Base-by-base conservation (phyloP, 805 yeast genomes). In the Wickerhamiella lipophila region DNA sequence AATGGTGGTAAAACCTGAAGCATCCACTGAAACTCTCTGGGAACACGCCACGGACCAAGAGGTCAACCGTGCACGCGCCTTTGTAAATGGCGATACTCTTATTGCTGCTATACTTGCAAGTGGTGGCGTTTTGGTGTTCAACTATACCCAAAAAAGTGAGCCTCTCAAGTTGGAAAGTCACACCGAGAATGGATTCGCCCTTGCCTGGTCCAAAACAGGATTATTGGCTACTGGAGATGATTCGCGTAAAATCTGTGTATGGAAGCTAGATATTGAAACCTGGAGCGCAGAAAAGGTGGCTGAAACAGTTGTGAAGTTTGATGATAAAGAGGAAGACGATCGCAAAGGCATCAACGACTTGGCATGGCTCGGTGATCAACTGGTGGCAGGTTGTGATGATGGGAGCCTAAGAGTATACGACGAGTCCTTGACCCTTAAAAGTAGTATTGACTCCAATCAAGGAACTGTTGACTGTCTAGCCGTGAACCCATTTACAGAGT, bases 311-410 rank as follows among this genome's bases (percentile, higher is more conserved):
- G 42, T 40, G 9, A 30, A 40, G 29, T 40, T 40, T n/a, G 32
- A 23, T n/a, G 32, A 23, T 13, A 19, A 40, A 19, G n/a, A 18
- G 4, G 19, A 19, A 3, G 38, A 19, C 11, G 25, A 41, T 25
- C 38, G 4, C 38, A 56, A 73, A 83, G 73, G 73, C 4, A 77
- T 86, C 40, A 84, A 83, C 63, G 94, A 81, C 55, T 66, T 84
- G 22, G 68, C 82, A 1, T 77, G 81, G 77, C 77, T 60, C 30
- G 62, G 68, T 49, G 58, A 68, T 25, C 49, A 82, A 26, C 74
- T 84, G 56, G 89, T 79, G 1, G 77, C 89, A 2, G 87, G 76
- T 3, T 71, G 85, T 26, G 94, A 83, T 60, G 87, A 81, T 58
- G 68, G 71, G 47, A 62, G 76, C 12, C 7, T 44, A 1, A 26